Conservation (phyloP, 139 green algal genomes). For the Chlamydomonas sp. region DNA sequence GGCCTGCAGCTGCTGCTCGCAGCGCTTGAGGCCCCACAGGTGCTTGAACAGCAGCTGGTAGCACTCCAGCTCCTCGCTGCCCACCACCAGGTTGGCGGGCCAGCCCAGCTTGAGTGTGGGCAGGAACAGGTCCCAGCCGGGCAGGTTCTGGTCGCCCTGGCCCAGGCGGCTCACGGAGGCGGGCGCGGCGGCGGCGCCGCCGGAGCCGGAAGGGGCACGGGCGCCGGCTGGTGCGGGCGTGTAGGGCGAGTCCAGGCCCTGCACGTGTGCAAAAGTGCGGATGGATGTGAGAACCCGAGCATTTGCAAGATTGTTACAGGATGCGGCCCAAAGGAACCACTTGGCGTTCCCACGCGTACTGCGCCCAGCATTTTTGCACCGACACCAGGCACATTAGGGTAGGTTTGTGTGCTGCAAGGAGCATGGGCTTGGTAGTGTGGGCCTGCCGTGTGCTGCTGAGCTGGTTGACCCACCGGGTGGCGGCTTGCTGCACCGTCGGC, state of each 20-base stretch:
- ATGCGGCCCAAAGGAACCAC: not conserved
- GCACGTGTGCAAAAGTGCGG: too few relatives aligned
- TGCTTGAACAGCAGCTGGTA: conserved; percentile 94
- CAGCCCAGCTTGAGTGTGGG: conserved; percentile 75
- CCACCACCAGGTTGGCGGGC: conserved; percentile 85
- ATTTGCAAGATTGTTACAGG: too few relatives aligned
- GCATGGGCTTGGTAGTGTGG: not conserved
- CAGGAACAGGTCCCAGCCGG: conserved; percentile 70
- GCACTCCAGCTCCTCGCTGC: conserved; percentile 73
- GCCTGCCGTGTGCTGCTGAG: not conserved
- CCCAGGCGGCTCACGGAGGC: conserved; percentile 7
- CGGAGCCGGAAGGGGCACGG: not conserved
- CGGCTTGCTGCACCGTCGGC: not conserved
- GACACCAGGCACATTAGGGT: not conserved
- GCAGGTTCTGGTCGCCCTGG: conserved; percentile 19
- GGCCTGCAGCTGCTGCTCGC: conserved; percentile 80
- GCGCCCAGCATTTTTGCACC: not conserved
- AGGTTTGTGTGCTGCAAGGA: not conserved
- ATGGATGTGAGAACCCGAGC: too few relatives aligned
- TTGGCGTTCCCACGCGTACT: not conserved
- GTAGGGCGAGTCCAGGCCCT: conserved; percentile 5
- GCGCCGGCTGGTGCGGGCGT: not conserved
- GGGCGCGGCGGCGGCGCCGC: not conserved
- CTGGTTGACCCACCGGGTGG: not conserved
- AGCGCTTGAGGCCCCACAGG: conserved; percentile 85